Evolutionary conservation across 192 early-diverging fungal species (phyloP).

Genomic region (Coemansia sp.): DNA sequence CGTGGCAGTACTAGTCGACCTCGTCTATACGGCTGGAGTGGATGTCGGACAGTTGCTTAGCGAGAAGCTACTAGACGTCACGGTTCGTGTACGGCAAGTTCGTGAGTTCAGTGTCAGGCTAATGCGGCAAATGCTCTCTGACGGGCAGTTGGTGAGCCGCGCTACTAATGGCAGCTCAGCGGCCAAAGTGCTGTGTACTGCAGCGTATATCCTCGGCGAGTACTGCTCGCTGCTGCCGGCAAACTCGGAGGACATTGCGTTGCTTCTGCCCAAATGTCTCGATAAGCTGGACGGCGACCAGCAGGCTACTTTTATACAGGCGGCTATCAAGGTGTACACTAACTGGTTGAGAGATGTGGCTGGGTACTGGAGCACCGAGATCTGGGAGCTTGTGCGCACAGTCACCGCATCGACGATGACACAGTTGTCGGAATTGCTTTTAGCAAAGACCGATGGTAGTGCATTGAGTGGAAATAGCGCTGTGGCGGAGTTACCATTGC

Average conservation of each 20-base stretch:
- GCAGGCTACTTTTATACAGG: conserved; percentile 46
- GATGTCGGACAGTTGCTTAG: conserved; percentile 72
- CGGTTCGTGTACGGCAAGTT: conserved; percentile 85
- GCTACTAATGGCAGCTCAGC: conserved; percentile 65
- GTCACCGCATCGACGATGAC: conserved; percentile 27
- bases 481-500: conserved; percentile 67
- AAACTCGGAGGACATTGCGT: conserved; percentile 62
- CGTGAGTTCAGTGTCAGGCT: conserved; percentile 73
- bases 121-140: conserved; percentile 75
- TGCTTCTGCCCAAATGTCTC: conserved; percentile 72
- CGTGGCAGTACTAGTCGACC: conserved; percentile 75
- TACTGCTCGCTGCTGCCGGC: conserved; percentile 66
- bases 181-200: conserved; percentile 75
- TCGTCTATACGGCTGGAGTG: conserved; percentile 77
- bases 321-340: conserved; percentile 49
- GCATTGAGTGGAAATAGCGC: conserved; percentile 37
- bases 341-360: conserved; percentile 50
- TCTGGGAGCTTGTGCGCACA: conserved; percentile 46
- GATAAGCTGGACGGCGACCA: conserved; percentile 19
- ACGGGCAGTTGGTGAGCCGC: conserved; percentile 65
- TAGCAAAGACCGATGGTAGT: conserved; percentile 9
- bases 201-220: conserved; percentile 92
- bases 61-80: conserved; percentile 85
- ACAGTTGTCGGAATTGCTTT: conserved; percentile 16
- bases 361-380: conserved; percentile 48